Evolutionary conservation across 192 early-diverging fungal species (phyloP).

Genomic region (Lobosporangium transversale): DNA sequence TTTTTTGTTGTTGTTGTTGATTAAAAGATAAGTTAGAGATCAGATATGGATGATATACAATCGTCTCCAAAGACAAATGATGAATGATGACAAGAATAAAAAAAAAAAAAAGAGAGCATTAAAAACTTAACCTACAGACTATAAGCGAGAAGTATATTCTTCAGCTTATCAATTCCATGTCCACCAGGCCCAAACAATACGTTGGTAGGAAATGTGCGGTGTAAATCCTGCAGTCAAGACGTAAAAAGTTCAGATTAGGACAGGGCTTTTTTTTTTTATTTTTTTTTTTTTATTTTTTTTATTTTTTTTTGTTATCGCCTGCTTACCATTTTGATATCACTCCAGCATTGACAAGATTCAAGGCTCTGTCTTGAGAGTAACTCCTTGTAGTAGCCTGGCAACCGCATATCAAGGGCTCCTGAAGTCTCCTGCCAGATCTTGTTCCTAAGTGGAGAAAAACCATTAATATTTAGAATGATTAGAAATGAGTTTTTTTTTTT

Average conservation of each 20-base stretch:
- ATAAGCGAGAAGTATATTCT: slow-evolving; percentile 46
- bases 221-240: slow-evolving; percentile 21
- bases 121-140: slow-evolving; percentile 30
- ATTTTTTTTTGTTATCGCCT: too few relatives aligned
- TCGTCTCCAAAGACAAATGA: not conserved
- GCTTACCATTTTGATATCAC: slow-evolving; percentile 47
- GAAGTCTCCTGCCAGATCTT: slow-evolving; percentile 51
- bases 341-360: slow-evolving; percentile 40
- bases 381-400: slow-evolving; percentile 43
- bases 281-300: too few relatives aligned
- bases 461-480: not conserved
- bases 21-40: not conserved
- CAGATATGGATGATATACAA: not conserved
- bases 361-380: slow-evolving; percentile 19
- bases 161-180: slow-evolving; percentile 46
- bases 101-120: not conserved
- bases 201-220: slow-evolving; percentile 50
- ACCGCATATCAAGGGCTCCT: slow-evolving; percentile 37
- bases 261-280: too few relatives aligned
- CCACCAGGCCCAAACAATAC: slow-evolving; percentile 49
- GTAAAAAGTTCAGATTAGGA: not conserved
- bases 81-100: too few relatives aligned
- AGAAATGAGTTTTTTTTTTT: not conserved
- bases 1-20: too few relatives aligned
- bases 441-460: slow-evolving; percentile 14